Conservation (phyloP, 2,329 filamentous ascomycete genomes). For the Neopestalotiopsis sp. region DNA sequence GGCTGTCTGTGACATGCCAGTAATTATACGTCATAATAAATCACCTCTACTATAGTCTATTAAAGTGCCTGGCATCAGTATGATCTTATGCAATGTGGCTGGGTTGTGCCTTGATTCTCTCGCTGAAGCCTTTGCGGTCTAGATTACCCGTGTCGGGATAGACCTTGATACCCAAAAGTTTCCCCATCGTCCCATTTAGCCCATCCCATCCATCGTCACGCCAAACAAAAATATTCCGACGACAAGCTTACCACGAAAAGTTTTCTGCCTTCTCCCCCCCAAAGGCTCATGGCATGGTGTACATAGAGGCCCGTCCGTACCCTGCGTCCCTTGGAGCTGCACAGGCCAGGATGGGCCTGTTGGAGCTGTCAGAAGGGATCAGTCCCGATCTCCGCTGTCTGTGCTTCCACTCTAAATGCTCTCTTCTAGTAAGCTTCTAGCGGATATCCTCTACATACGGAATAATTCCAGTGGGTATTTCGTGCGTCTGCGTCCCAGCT, state of each 20-base stretch:
- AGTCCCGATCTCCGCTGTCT: conserved; percentile 16
- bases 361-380: conserved; percentile 15
- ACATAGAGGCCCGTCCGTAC: conserved; percentile 6
- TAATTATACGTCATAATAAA: conserved; percentile 11
- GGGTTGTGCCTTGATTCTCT: conserved; percentile 14
- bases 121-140: conserved; percentile 11
- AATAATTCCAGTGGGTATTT: neutral
- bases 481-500: neutral
- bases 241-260: neutral
- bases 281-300: neutral
- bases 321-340: neutral
- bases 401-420: conserved; percentile 4
- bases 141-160: conserved; percentile 7
- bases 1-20: neutral
- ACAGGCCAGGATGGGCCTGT: conserved; percentile 11
- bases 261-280: neutral
- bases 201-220: neutral
- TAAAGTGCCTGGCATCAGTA: neutral
- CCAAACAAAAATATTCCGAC: neutral
- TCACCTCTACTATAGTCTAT: neutral
- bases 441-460: neutral
- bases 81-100: conserved; percentile 15
- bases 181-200: neutral
- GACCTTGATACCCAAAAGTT: conserved; percentile 17
- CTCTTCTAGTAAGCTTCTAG: conserved; percentile 11